Evolutionary conservation across 768 basidiomycete species (phyloP), one percentile per base, ranked within the genome.

Genomic region (Leccinum sublutescens): DNA sequence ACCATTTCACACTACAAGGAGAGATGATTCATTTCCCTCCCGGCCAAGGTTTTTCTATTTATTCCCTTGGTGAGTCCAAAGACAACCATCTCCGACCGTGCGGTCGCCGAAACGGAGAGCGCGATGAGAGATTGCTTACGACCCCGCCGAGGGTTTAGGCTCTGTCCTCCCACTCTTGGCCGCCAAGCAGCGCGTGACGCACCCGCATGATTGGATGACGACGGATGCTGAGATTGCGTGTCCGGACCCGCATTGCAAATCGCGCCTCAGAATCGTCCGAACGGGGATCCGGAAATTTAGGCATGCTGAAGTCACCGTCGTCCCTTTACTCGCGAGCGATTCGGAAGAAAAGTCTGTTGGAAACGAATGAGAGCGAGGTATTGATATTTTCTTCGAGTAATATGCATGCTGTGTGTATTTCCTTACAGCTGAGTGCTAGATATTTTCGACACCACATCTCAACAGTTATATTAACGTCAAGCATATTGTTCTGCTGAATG

Each of bases 1-100:
- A 89, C 65, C 68, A 82, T 68, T 87, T 89, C 65, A 79, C 74
- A 1, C 74, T 89, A 4, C 74, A 85, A 61, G 87, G 86, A 2
- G 87, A 88, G 68, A 83, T 86, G 81, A 63, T 88, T 27, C 66
- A 78, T 63, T 77, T 88, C 1, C 87, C 87, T 4, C 78, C 81
- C 0, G 80, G 77, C 0, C 86, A 87, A 66, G 87, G 85, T 2
- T 79, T 88, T 64, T 87, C 87, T 2, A 85, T 89, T 52, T 88
- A 87, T 65, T 88, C 86, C 0, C 73, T 87, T 34, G 34, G 34
- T 34, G 34, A 34, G 34, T 34, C 12, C 34, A 34, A 34, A 5
- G 14, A 14, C 14, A 34, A 34, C 34, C 34, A 14, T 34, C 14
- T 34, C 34, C 5, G 14, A 34, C 34, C 34, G 14, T 33, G 11